Base-by-base conservation (phyloP, 2,329 filamentous ascomycete genomes). In the Curvularia hawaiiensis region DNA sequence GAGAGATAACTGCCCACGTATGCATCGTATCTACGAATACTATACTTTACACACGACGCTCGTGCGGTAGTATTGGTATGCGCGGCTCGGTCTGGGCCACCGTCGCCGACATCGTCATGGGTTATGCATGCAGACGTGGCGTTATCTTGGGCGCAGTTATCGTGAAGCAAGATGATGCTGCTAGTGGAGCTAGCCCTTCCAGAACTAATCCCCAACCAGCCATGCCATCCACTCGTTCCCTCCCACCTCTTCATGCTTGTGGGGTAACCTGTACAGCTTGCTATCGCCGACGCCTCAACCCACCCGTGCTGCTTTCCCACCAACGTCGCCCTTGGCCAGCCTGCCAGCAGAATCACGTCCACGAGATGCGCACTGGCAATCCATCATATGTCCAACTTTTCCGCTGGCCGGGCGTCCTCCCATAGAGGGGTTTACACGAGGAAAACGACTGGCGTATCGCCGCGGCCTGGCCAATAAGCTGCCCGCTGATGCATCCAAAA, bases 341-440 rank as follows among this genome's bases (percentile, higher is more conserved):
- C 54, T 22, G 54, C 33, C 41, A 39, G n/a, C 4, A 47, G 57
- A 48, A 61, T 47, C 31, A 24, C 12, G 50, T 44, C 39, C 52
- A 65, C 39, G 12, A 11, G 51, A 61, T n/a, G 59, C 58, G 54
- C 50, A 55, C 14, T 18, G 11, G 55, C 45, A 40, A 46, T 58
- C 54, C 53, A 59, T 64, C 26, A 46, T 20, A 30, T 57, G 59
- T 61, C 64, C 66, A 68, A 68, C 62, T 69, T 69, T 69, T 66
- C 64, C 59, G 63, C 60, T 50, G 31, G 40, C 41, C 62, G 57
- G 59, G 60, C 63, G 67, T 62, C 67, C 66, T 69, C 67, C 67
- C 67, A 66, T 64, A 63, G 63, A 59, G 60, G 52, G 58, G 50
- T 60, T 63, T 63, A 51, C 38, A 30, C 31, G 30, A 53, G 58